Conservation (phyloP, 2,329 filamentous ascomycete genomes). For the Emydomyces testavorans region DNA sequence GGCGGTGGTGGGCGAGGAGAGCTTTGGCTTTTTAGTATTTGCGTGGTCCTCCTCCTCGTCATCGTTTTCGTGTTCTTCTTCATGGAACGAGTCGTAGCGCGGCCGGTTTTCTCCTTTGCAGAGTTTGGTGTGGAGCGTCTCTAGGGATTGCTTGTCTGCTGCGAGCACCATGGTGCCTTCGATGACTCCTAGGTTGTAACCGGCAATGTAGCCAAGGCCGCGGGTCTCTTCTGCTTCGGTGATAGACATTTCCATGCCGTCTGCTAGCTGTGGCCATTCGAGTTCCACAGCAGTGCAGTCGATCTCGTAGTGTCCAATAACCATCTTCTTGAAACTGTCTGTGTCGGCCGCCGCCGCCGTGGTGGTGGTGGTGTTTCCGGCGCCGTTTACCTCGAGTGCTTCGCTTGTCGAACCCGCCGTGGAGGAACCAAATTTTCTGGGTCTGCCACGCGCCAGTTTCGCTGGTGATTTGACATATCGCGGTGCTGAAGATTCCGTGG, state of each 20-base stretch:
- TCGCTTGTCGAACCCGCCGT: not conserved
- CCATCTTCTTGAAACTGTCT: slow-evolving; percentile 2
- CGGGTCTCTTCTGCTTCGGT: slow-evolving; percentile 3
- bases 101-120: not conserved
- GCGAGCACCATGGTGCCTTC: slow-evolving; percentile 18
- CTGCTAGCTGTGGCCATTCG: slow-evolving; percentile 14
- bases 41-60: slow-evolving; percentile 9
- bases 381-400: not conserved
- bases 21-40: slow-evolving; percentile 8
- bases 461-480: not conserved
- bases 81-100: not conserved
- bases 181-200: slow-evolving; percentile 16
- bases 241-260: slow-evolving; percentile 16
- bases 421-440: slow-evolving; percentile 7
- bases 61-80: not conserved
- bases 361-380: no score
- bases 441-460: slow-evolving; percentile 12
- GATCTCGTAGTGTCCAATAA: slow-evolving; percentile 15
- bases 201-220: slow-evolving; percentile 11
- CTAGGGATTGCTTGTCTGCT: slow-evolving; percentile 6
- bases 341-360: not conserved
- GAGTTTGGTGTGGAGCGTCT: slow-evolving; percentile 4
- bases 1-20: not conserved
- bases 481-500: not conserved
- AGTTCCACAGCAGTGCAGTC: slow-evolving; percentile 12